Evolutionary conservation across 192 early-diverging fungal genomes (phyloP).

Genomic region (Spizellomyces sp.): DNA sequence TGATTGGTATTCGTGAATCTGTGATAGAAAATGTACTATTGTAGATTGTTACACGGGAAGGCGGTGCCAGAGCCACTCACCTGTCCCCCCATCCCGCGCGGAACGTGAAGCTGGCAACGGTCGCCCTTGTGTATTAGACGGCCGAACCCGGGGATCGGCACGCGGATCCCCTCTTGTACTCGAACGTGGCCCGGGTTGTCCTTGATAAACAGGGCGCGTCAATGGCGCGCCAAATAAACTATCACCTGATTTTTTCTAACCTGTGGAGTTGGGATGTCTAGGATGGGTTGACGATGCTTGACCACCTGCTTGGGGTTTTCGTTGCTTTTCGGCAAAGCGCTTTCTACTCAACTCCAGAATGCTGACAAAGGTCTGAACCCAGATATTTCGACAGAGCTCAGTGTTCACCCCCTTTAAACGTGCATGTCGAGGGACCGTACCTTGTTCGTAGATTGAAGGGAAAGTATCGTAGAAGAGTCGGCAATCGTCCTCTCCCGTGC

Average conservation of each 20-base stretch:
- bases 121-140: not conserved
- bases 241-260: no score
- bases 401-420: not conserved
- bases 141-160: slow-evolving; percentile 1
- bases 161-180: slow-evolving; percentile 1
- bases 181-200: not conserved
- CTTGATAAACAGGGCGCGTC: no score
- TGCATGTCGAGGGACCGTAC: slow-evolving; percentile 11
- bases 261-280: no score
- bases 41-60: no score
- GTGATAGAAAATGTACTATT: not conserved
- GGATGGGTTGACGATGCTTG: slow-evolving; percentile 1
- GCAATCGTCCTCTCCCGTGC: slow-evolving; percentile 11
- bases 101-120: no score
- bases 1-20: slow-evolving; percentile 70
- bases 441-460: slow-evolving; percentile 15
- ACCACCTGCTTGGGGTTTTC: not conserved
- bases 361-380: slow-evolving; percentile 14
- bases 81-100: no score
- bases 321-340: slow-evolving; percentile 12
- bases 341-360: slow-evolving; percentile 23
- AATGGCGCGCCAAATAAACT: no score
- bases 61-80: no score
- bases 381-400: not conserved
- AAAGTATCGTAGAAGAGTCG: not conserved